These are phyloP conservation scores for Verticillium isaacii DNA, from an alignment of 2,329 filamentous ascomycete genomes.

Conservation along the genomic window DNA sequence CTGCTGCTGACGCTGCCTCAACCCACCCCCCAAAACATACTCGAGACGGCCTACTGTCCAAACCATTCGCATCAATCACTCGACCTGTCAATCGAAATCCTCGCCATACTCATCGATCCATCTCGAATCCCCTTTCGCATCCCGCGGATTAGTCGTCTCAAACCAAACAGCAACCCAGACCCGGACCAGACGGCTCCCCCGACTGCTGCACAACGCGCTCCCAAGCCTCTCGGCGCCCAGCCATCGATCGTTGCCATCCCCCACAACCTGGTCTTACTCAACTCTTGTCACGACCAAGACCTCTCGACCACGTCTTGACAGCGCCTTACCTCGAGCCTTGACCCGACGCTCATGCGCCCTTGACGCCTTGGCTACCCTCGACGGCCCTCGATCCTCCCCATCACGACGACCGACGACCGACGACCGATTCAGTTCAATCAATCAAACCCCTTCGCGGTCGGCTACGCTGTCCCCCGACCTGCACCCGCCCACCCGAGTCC, in stretches of 20 bases:
- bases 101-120: not conserved
- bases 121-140: not conserved
- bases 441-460: not conserved
- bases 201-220: not conserved
- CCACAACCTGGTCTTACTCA: slow-evolving; percentile 10
- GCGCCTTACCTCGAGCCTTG: not conserved
- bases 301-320: not conserved
- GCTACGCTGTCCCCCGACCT: not conserved
- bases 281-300: slow-evolving; percentile 4
- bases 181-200: slow-evolving; percentile 4
- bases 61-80: not conserved
- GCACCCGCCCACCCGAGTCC: slow-evolving; percentile 9
- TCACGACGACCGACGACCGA: not conserved
- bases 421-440: not conserved
- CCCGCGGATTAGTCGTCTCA: not conserved
- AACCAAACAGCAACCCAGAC: slow-evolving; percentile 8
- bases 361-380: not conserved
- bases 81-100: slow-evolving; percentile 1
- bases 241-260: slow-evolving; percentile 15
- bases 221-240: slow-evolving; percentile 15
- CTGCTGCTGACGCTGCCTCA: not conserved
- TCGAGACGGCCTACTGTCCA: slow-evolving; percentile 14
- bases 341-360: not conserved
- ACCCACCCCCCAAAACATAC: slow-evolving; percentile 15
- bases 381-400: not conserved